Base-by-base conservation (phyloP, 2,329 filamentous ascomycete genomes). In the Elsinoe ampelina region DNA sequence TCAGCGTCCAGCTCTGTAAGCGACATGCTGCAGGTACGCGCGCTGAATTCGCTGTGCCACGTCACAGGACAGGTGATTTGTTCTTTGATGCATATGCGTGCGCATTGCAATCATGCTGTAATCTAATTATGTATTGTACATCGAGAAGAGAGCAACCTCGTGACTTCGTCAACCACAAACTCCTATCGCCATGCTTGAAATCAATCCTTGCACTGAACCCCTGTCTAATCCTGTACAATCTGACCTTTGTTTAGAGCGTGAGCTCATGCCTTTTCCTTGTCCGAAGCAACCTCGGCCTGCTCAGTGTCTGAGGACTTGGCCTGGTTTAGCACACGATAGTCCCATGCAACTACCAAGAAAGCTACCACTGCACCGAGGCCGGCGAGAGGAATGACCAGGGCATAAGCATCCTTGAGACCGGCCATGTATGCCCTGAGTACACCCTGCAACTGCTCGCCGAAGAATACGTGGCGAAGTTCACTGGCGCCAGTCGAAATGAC, bases 401-500 rank as follows among this genome's bases (percentile, higher is more conserved):
- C 60, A 56, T 62, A 67, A 1, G 62, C 61, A 26, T 60, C 59
- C 45, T 63, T 63, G 34, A 70, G 50, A 2, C 67, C 67, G 4
- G 39, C 54, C 67, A 68, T 68, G 50, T 73, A 74, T 5, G 68
- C 69, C 19, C 57, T 58, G 43, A 73, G 48, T 5, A 73, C 64
- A 0, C 64, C 67, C 1, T 61, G 56, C 2, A 72, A 48, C 22
- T 66, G 59, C 8, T 59, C 56, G 4, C 58, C 63, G 1, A 60
- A 51, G 17, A 75, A 73, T 1, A 69, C 59, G 1, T 63, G 56
- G 5, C 72, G 63, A 11, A 78, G 65, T 41, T 73, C 69, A 1
- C 74, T 75, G 0, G 74, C 76, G 2, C 75, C 75, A 1, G 70
- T 70, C n/a, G 67, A 63, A 12, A 77, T 62, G 2, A 77, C 66